phyloP scores from a whole-genome alignment of 495 filamentous ascomycete species.

The Chaetomium tenue region DNA sequence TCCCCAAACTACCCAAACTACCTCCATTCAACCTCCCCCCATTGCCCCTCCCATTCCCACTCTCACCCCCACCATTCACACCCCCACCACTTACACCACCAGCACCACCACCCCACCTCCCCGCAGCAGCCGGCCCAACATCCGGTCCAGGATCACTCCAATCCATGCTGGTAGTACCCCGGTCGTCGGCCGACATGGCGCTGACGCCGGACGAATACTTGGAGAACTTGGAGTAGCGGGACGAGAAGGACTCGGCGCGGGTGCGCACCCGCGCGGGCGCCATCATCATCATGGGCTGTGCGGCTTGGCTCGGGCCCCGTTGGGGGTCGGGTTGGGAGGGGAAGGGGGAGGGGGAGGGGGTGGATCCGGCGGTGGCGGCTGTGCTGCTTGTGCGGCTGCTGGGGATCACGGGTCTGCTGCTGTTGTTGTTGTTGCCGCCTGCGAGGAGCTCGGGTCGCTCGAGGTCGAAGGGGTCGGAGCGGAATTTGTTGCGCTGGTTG shows the following conservation, averaged over 20 bases:
- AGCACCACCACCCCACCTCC: neutral
- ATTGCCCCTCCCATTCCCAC: neutral
- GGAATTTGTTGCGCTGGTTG: constrained; percentile 49
- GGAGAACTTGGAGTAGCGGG: constrained; percentile 19
- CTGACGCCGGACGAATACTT: constrained; percentile 41
- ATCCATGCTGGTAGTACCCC: constrained; percentile 29
- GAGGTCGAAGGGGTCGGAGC: constrained; percentile 66
- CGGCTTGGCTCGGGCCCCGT: constrained; percentile 20
- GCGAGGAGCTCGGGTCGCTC: constrained; percentile 53
- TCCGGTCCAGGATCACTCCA: constrained; percentile 57
- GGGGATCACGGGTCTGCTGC: constrained; percentile 3
- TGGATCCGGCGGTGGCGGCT: neutral
- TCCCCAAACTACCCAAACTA: constrained; percentile 33
- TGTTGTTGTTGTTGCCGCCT: constrained; percentile 24
- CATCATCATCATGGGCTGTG: neutral
- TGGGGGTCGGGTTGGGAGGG: too few relatives aligned
- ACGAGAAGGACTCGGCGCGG: constrained; percentile 41
- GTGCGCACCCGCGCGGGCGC: constrained; percentile 25
- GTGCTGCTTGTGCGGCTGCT: constrained; percentile 25
- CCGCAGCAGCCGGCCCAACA: constrained; percentile 37
- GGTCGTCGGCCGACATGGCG: constrained; percentile 34
- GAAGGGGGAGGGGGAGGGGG: neutral
- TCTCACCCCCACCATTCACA: neutral
- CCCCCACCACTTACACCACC: neutral
- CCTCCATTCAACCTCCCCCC: constrained; percentile 28